A percentile compares a stretch with the other conserved stretches of the same genome.
Conservation (phyloP, 1,284 basidiomycete species). For the Volvariella surrecta region DNA sequence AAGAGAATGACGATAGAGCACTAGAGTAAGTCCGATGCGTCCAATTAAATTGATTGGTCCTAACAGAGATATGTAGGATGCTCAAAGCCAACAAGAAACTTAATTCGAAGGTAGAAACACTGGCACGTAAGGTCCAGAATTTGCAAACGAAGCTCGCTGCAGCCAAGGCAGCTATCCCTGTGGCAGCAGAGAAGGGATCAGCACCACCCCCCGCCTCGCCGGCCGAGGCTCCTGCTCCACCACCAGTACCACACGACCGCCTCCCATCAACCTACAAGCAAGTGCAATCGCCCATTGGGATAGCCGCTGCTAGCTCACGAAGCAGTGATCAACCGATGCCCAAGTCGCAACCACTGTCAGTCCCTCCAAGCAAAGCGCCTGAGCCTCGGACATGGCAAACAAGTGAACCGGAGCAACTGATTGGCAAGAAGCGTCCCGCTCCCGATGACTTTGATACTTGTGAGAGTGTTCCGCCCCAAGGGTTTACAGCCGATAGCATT, state of each 20-base stretch:
- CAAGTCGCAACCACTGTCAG: too few relatives aligned
- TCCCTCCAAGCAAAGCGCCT: too few relatives aligned
- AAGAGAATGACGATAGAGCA: conserved; percentile 71
- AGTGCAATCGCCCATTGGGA: conserved; percentile 6
- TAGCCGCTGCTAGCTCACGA: conserved; percentile 12
- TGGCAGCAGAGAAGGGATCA: conserved; percentile 11
- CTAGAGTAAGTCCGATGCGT: conserved; percentile 56
- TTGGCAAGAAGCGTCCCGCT: conserved; percentile 59
- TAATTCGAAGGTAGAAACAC: conserved; percentile 52
- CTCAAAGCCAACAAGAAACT: conserved; percentile 75
- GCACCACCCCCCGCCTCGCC: conserved; percentile 13
- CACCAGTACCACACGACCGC: conserved; percentile 1
- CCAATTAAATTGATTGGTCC: conserved; percentile 1
- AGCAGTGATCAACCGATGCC: too few relatives aligned
- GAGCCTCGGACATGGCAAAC: too few relatives aligned
- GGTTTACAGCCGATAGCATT: conserved; percentile 46
- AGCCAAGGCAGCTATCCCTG: conserved; percentile 31
- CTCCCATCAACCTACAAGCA: not conserved
- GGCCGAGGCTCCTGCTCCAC: conserved; percentile 7
- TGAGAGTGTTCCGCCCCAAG: conserved; percentile 47
- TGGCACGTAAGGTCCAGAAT: conserved; percentile 62
- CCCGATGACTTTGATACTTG: conserved; percentile 64
- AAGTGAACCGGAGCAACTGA: conserved; percentile 7
- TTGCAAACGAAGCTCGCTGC: conserved; percentile 57
- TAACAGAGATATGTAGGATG: conserved; percentile 37